phyloP scores from a whole-genome alignment of 345 rosid genomes.

The Hirschfeldia incana region DNA sequence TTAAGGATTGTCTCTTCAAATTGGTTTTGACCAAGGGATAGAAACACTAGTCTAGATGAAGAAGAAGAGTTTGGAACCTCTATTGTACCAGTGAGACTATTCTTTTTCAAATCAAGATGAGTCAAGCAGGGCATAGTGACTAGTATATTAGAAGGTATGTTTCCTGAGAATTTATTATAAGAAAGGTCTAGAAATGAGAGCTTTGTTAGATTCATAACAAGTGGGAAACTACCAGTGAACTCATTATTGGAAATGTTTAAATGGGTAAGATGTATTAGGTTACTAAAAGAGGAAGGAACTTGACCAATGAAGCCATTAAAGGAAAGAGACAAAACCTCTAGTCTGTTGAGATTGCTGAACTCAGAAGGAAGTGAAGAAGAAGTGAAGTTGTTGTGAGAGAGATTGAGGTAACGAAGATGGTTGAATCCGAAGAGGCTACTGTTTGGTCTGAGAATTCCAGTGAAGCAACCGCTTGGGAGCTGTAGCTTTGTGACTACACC shows the following conservation, averaged over 20 bases:
- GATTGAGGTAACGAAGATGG: background rate
- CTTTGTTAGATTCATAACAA: background rate
- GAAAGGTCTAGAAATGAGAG: background rate
- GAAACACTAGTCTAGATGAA: background rate
- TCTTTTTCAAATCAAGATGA: background rate
- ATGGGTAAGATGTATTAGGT: background rate
- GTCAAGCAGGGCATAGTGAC: constrained; percentile 1
- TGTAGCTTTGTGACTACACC: background rate
- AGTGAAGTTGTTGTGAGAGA: background rate
- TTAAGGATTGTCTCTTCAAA: background rate
- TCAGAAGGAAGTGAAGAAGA: constrained; percentile 16
- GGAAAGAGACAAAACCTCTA: background rate
- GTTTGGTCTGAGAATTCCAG: background rate
- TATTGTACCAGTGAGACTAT: background rate
- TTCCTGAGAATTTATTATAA: background rate
- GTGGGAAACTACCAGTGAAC: constrained; percentile 10
- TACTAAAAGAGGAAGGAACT: constrained; percentile 6
- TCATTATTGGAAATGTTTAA: background rate
- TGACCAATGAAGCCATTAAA: background rate
- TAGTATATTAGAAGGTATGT: constrained; percentile 13
- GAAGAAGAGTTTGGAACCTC: background rate
- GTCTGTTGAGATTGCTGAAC: constrained; percentile 16
- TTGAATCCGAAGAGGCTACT: constrained; percentile 9
- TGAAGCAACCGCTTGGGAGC: background rate
- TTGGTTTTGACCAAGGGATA: background rate